Conservation (phyloP, 2,329 filamentous ascomycete genomes). For the Phaeophleospora eucalypticola region DNA sequence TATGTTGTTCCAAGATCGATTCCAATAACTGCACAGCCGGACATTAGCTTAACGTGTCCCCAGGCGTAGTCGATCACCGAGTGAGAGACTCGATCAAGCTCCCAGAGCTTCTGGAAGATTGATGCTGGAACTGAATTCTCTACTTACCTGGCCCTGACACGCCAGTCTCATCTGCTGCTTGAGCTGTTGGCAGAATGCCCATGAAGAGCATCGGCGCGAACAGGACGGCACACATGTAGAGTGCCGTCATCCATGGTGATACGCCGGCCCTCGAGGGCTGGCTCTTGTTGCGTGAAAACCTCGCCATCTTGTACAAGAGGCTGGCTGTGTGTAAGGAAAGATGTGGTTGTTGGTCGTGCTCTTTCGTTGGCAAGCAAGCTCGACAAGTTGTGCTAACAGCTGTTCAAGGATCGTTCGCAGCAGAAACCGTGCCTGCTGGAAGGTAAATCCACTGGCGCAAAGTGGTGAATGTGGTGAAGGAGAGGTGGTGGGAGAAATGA, state of each 20-base stretch:
- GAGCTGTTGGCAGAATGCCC: conserved; percentile 53
- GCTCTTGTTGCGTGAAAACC: conserved; percentile 33
- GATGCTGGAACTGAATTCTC: background rate
- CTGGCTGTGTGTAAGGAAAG: conserved; percentile 20
- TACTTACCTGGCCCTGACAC: conserved; percentile 59
- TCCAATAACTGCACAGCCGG: conserved; percentile 65
- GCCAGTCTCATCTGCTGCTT: conserved; percentile 71
- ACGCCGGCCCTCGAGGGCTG: conserved; percentile 22
- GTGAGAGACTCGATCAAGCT: no score
- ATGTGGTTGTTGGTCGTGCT: conserved; percentile 4
- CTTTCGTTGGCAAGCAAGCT: background rate
- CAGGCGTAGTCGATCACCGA: no score
- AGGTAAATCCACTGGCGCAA: no score
- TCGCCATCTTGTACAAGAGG: conserved; percentile 31
- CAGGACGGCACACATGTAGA: conserved; percentile 88
- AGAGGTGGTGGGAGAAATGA: background rate
- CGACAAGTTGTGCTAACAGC: background rate
- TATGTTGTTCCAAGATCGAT: conserved; percentile 91
- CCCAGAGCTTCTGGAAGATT: no score
- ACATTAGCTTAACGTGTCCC: conserved; percentile 2
- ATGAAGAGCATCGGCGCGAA: conserved; percentile 80
- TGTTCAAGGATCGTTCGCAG: no score
- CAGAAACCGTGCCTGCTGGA: no score
- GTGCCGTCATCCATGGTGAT: conserved; percentile 69
- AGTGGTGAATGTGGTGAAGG: background rate